Evolutionary conservation across 2,329 filamentous ascomycete genomes (phyloP), one percentile per base, ranked within the genome.

Genomic region (Colletotrichum lini): DNA sequence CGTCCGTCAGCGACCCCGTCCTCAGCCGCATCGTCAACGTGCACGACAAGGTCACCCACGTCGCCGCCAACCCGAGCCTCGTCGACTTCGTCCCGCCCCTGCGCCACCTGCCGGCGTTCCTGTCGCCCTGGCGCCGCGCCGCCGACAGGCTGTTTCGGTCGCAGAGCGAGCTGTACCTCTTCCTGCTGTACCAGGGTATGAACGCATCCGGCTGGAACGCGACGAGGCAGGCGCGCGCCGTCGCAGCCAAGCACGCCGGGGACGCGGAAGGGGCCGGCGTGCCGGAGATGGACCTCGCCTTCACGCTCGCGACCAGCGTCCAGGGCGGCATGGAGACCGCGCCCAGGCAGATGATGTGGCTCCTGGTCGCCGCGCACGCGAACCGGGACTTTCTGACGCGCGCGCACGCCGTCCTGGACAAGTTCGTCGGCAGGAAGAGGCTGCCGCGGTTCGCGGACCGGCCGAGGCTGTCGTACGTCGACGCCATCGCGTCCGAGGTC

Each of bases 31-130:
- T 70, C 2, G 75, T 77, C 18, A 50, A 67, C 18, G 73, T 80
- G 1, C 75, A 79, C 38, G 74, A 67, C 13, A 77, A 80, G 50
- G 75, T 81, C 0, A 81, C 67, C 21, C 23, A 70, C 18, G 49
- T 70, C 30, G 67, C 67, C 21, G 63, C 56, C 56, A 70, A 82
- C 4, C 75, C 75, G 0, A 80, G 80, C 74, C 73, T 85, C 1
- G 82, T 84, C 1, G 84, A 87, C 69, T 76, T 79, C 0, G 76
- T 86, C 40, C 84, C 84, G 0, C 49, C 77, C 4, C 79, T 87
- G 2, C 83, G 86, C 62, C 21, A 76, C 38, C 76, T 87, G 1
- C 85, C 85, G 0, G 65, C 58, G 0, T 71, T 72, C 10, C 73
- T 86, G 0, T 78, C 80, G 0, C 80, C 79, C 0, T 82, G 81